Evolutionary conservation across 352 stramenopile genomes (phyloP).

Genomic region (Paralagenidium karlingii): DNA sequence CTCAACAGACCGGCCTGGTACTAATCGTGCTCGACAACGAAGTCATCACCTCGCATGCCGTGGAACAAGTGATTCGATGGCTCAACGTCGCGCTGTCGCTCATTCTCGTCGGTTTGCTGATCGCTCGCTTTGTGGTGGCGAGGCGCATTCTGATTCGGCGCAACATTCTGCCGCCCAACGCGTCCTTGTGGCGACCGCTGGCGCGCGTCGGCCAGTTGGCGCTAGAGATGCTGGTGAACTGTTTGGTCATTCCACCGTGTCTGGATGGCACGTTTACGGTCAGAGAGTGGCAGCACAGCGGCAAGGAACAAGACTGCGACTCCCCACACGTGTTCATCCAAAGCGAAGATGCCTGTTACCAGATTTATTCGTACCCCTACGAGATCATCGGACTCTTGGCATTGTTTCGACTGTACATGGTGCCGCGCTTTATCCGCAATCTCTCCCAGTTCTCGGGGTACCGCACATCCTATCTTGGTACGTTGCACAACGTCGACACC

Average conservation of each 20-base stretch:
- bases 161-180: conserved; percentile 38
- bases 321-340: conserved; percentile 23
- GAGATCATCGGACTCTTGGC: conserved; percentile 54
- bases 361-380: conserved; percentile 55
- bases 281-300: conserved; percentile 56
- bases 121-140: conserved; percentile 39
- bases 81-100: conserved; percentile 28
- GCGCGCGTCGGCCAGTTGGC: conserved; percentile 21
- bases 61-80: conserved; percentile 25
- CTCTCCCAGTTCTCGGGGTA: conserved; percentile 68
- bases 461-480: conserved; percentile 56
- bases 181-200: conserved; percentile 36
- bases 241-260: conserved; percentile 39
- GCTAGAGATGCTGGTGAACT: conserved; percentile 31
- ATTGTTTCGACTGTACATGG: conserved; percentile 63
- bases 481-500: conserved; percentile 62
- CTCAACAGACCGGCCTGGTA: conserved; percentile 22
- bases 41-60: conserved; percentile 15
- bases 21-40: conserved; percentile 64
- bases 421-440: conserved; percentile 59
- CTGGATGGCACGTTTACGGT: conserved; percentile 31
- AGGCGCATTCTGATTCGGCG: conserved; percentile 45
- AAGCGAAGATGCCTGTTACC: conserved; percentile 31
- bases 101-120: conserved; percentile 30
- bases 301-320: conserved; percentile 4